Evolutionary conservation across 495 filamentous ascomycete genomes (phyloP).

Genomic region (Tetracladium setigerum): DNA sequence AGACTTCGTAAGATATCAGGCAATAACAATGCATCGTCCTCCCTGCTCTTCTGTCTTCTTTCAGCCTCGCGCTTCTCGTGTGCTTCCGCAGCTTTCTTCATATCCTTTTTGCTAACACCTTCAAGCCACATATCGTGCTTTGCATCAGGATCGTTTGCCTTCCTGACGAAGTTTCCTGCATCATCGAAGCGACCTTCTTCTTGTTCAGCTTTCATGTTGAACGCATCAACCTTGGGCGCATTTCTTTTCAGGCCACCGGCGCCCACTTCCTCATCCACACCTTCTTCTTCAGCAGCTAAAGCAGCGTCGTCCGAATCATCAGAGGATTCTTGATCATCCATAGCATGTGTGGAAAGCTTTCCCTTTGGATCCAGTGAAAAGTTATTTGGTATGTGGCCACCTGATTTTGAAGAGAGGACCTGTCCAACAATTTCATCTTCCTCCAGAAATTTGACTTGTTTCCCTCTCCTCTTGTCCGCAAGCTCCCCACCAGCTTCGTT

Average conservation of each 20-base stretch:
- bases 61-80: slow-evolving; percentile 81
- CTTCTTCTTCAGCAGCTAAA: slow-evolving; percentile 52
- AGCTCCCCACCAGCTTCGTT: slow-evolving; percentile 39
- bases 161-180: slow-evolving; percentile 84
- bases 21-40: slow-evolving; percentile 67
- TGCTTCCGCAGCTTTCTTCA: slow-evolving; percentile 78
- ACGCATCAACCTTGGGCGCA: slow-evolving; percentile 92
- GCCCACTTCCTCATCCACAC: slow-evolving; percentile 80
- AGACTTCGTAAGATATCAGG: slow-evolving; percentile 65
- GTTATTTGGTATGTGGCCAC: slow-evolving; percentile 58
- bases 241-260: slow-evolving; percentile 86
- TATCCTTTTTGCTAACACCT: slow-evolving; percentile 87
- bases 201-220: slow-evolving; percentile 85
- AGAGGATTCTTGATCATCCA: slow-evolving; percentile 48
- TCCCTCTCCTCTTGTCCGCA: slow-evolving; percentile 56
- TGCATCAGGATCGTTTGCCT: slow-evolving; percentile 80
- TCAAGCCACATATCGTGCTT: slow-evolving; percentile 90
- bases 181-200: slow-evolving; percentile 93
- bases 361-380: slow-evolving; percentile 34
- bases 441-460: slow-evolving; percentile 69
- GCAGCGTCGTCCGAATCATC: slow-evolving; percentile 66
- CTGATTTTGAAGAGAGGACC: slow-evolving; percentile 62
- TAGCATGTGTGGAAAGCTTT: slow-evolving; percentile 32
- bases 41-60: slow-evolving; percentile 53
- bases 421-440: slow-evolving; percentile 80